Base-by-base conservation (phyloP, 2,329 filamentous ascomycete species). In the Diaporthe vexans region DNA sequence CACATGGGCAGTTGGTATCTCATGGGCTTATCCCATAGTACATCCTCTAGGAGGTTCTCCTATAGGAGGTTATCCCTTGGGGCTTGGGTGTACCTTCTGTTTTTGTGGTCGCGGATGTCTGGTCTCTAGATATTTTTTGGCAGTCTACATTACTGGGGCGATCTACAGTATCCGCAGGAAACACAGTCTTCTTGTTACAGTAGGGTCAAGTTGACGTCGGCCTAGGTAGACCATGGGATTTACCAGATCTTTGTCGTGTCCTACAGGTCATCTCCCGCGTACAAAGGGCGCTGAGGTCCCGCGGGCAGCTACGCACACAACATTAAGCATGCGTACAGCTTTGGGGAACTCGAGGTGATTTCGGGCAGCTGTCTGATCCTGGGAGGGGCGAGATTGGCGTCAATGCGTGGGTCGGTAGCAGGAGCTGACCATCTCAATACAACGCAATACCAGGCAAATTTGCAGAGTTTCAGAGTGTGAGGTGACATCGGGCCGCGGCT, bases 401-500 rank as follows among this genome's bases (percentile, higher is more conserved):
- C 61, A 51, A 67, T 67, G 61, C 61, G 61, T 37, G 46, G 52
- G 61, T 67, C 43, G 43, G 24, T 46, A 35, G 43, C 43, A 67
- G 40, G 43, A 35, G 61, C 43, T 51, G 61, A 67, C 35, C 43
- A 67, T 67, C 61, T 67, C 61, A 67, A 67, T 67, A 67, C 35
- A 37, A 37, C 35, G 35, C 35, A 37, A 13, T 37, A 13, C 61
- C 61, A 67, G 26, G 46, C 61, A 67, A 67, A 67, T 67, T 67
- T 67, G 61, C 61, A 51, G 19, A 35, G 61, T 67, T 67, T 67
- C 61, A 67, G 61, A 52, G 29, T 67, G 19, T 21, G 43, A 67
- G 43, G 61, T 67, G 61, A 67, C 61, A 67, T 67, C 61, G 43
- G 61, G 19, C 61, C 61, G 61, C 61, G 61, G 61, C 61, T 67